Base-by-base conservation (phyloP, 495 filamentous ascomycete genomes). In the Aspergillus campestris region DNA sequence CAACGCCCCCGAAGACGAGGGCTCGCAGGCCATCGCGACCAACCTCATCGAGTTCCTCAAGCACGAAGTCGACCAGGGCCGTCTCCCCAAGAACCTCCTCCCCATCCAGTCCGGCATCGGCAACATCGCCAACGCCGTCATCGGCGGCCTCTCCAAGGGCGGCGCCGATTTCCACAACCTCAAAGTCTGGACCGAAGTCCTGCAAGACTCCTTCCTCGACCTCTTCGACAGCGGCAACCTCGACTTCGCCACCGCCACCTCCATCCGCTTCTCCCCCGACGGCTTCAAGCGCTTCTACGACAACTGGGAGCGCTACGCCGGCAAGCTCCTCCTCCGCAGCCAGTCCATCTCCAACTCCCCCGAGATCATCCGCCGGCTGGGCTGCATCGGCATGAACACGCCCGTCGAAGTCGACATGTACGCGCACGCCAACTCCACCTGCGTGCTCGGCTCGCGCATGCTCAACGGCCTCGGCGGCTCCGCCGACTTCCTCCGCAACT, bases 331-430 rank as follows among this genome's bases (percentile, higher is more conserved):
- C 38, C 81, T 94, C 31, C 86, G 89, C 40, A 82, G 84, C 3
- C 89, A 95, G 69, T 80, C 84, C 57, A 87, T 95, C 30, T 89
- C 84, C 57, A 95, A 95, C 79, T 83, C 81, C n/a, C 89, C 89
- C 50, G 89, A 94, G 68, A 94, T 95, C 73, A 94, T 95, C 71
- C 79, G 86, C 12, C 77, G 89, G 3, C 73, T 94, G 1, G 89
- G 88, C 45, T 81, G 87, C 52, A 94, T 95, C 60, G 89, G 87
- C 61, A 94, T 94, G 89, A 95, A 95, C 75, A 95, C 89, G 2
- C 89, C 89, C 24, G 86, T 94, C 50, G 89, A 94, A 67, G 87
- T 94, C 13, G 89, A 94, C 64, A 92, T 94, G 63, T 95, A 94
- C 69, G 89, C 89, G 10, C 89, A 95, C 65, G 89, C 89, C 44